Base-by-base conservation (phyloP, 495 filamentous ascomycete species). In the Penicillium paradoxum region DNA sequence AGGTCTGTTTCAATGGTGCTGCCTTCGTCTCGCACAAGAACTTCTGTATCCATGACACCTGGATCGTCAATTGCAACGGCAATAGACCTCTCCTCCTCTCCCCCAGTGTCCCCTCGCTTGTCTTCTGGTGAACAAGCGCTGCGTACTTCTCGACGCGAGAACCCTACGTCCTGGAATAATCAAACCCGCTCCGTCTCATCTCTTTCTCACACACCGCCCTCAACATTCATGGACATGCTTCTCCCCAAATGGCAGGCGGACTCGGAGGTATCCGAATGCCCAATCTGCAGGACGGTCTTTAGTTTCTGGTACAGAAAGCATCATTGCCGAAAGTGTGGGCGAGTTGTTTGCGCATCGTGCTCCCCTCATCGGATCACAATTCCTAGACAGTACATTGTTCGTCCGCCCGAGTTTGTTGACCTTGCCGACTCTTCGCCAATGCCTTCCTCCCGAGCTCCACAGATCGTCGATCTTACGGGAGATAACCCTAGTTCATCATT, bases 301-400 rank as follows among this genome's bases (percentile, higher is more conserved):
- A 87, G 79, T 60, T 90, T 96, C 59, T 96, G 88, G 78, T 82
- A 89, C 65, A 79, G 91, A 47, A 93, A 92, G 62, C 91, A 97
- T 66, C 91, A 97, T 64, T 97, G 91, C 71, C 90, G 91, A 46
- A 97, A 96, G 75, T 98, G 93, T 68, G 93, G 93, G 6, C 80
- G 91, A 25, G 95, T 98, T 1, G 95, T 98, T 13, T 98, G 93
- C 67, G 82, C 85, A 47, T 72, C 80, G 15, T 98, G 93, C 70
- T 97, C 95, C 4, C 93, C 95, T 4, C 92, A 97, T 68, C 83
- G 89, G 36, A 97, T 98, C 63, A 95, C 87, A 1, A 96, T 98
- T 50, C 95, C 93, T 1, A 79, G 89, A 47, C 89, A 93, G 53
- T 97, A 86, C 64, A 93, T 97, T 44, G 93, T 98, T 14, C 88